A percentile compares a stretch with the other conserved stretches of the same genome.
phyloP scores from a whole-genome alignment of 768 basidiomycete genomes.

The Auriculariales sp. region DNA sequence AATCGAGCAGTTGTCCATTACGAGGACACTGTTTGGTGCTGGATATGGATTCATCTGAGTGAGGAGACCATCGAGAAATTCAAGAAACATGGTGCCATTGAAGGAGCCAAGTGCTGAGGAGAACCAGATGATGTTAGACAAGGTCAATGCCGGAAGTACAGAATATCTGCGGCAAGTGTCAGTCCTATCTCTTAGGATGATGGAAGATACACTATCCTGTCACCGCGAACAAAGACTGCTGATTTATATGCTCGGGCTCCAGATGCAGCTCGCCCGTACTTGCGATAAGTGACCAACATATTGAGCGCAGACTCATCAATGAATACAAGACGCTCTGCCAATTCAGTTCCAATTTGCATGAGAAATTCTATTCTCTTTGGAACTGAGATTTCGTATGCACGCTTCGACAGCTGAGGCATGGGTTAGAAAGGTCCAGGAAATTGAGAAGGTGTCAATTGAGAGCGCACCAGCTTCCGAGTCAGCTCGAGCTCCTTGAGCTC shows the following conservation, averaged over 20 bases:
- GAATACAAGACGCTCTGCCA: slow-evolving; percentile 9
- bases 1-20: slow-evolving; percentile 25
- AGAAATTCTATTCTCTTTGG: background rate
- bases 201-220: slow-evolving; percentile 6
- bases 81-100: slow-evolving; percentile 13
- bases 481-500: background rate
- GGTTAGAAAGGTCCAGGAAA: background rate
- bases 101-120: slow-evolving; percentile 17
- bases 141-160: slow-evolving; percentile 20
- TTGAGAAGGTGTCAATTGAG: background rate
- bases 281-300: slow-evolving; percentile 1
- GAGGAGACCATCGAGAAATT: slow-evolving; percentile 21
- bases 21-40: slow-evolving; percentile 19
- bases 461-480: background rate
- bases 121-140: slow-evolving; percentile 20
- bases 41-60: slow-evolving; percentile 25
- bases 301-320: slow-evolving; percentile 10
- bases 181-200: background rate
- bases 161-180: slow-evolving; percentile 15
- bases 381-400: background rate
- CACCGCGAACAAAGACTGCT: slow-evolving; percentile 11
- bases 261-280: slow-evolving; percentile 6
- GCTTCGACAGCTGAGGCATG: background rate
- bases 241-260: slow-evolving; percentile 4
- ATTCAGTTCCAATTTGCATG: background rate